Evolutionary conservation across 352 stramenopile genomes (phyloP), one percentile per base, ranked within the genome.

Genomic region (Phytophthora gonapodyides): DNA sequence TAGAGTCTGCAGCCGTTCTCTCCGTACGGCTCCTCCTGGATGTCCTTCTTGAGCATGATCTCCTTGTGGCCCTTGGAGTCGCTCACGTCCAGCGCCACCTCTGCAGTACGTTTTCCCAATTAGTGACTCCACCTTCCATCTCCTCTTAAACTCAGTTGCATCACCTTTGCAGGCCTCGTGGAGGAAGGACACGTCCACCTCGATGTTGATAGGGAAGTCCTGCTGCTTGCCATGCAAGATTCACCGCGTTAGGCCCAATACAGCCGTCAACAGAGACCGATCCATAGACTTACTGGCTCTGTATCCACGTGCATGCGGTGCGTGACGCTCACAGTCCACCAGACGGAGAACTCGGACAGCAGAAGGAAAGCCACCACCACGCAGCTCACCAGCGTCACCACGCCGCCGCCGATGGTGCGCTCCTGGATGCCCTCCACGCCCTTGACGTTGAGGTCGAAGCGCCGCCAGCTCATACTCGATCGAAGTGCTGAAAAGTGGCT

Each of bases 281-380:
- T 35, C 31, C 45, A 55, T 2, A 17, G 7, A 73, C 76, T 67
- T 79, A 95, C 87, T 69, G 87, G 74, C 24, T 79, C 65, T 15
- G 78, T 92, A 72, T 96, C 87, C 48, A 96, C 87, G 61, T 96
- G 84, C 87, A 96, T 96, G 76, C 81, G 87, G 64, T 96, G 84
- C 40, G 80, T 76, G 48, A 93, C 82, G 54, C 88, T 85, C 59
- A 92, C 82, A 2, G 81, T 91, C 82, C 83, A 93, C 84, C 86
- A 96, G 33, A 94, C 70, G 7, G 83, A 85, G 69, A 96, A 67
- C 75, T 96, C 87, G 36, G 87, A 96, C 55, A 89, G 75, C 64
- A 96, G 62, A 45, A 96, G 63, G 46, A 94, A 90, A 31, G 61
- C 58, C 47, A 91, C 87, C 43, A 86, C 73, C 44, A 84, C 52